Conservation (phyloP, 306 rosid species). For the Malus sylvestris region DNA sequence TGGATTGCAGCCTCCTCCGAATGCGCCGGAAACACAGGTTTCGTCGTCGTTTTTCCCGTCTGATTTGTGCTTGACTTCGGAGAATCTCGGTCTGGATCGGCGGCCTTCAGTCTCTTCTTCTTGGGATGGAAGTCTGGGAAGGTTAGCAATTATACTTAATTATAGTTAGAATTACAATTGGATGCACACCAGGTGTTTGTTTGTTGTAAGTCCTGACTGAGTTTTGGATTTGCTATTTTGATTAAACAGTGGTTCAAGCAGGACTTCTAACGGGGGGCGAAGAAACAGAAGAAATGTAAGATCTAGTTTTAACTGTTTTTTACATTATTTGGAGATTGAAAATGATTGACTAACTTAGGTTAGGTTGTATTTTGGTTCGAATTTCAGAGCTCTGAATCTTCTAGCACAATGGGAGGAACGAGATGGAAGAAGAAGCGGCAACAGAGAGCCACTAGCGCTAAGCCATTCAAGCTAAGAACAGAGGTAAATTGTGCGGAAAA, state of each 20-base stretch:
- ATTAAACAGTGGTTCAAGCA: slow-evolving; percentile 48
- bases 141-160: slow-evolving; percentile 36
- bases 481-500: slow-evolving; percentile 42
- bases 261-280: slow-evolving; percentile 52
- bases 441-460: slow-evolving; percentile 52
- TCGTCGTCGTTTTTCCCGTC: slow-evolving; percentile 44
- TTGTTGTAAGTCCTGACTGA: slow-evolving; percentile 11
- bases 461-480: slow-evolving; percentile 89
- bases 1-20: slow-evolving; percentile 52
- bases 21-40: slow-evolving; percentile 28
- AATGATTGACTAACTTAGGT: slow-evolving; percentile 6
- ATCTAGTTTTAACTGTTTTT: neutral
- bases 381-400: slow-evolving; percentile 66
- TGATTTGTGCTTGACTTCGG: slow-evolving; percentile 52
- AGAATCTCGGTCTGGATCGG: slow-evolving; percentile 66
- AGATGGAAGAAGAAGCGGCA: slow-evolving; percentile 62
- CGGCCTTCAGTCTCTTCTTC: slow-evolving; percentile 51
- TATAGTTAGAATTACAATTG: neutral
- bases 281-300: slow-evolving; percentile 90
- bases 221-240: slow-evolving; percentile 8
- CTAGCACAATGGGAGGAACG: slow-evolving; percentile 48
- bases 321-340: neutral
- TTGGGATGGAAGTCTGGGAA: slow-evolving; percentile 61
- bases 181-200: neutral
- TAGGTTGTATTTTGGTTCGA: slow-evolving; percentile 1